Evolutionary conservation across 1,139 yeast species (phyloP).

Genomic region (Lizanozyma gosingica): DNA sequence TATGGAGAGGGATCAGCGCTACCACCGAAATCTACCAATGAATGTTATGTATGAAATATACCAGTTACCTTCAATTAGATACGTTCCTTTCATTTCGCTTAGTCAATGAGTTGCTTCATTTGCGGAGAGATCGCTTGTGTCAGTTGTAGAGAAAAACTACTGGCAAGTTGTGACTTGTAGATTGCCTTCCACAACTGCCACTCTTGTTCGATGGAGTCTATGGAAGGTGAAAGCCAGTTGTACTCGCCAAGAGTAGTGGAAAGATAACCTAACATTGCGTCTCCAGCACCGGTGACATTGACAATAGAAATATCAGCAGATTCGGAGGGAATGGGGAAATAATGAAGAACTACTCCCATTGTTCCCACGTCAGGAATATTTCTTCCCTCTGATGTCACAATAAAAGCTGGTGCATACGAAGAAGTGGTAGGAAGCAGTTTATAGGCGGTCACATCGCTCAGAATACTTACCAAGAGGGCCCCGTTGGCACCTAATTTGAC

Average conservation of each 20-base stretch:
- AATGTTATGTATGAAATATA: too few species aligned
- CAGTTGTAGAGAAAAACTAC: constrained; percentile 38
- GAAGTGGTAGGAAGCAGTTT: constrained; percentile 30
- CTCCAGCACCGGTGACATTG: constrained; percentile 71
- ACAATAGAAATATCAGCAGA: constrained; percentile 24
- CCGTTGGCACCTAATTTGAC: constrained; percentile 68
- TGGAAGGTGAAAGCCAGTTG: constrained; percentile 17
- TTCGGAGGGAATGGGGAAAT: constrained; percentile 43
- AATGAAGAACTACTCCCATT: constrained; percentile 53
- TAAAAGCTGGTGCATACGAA: constrained; percentile 17
- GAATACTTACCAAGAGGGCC: constrained; percentile 36
- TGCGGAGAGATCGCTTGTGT: constrained; percentile 14
- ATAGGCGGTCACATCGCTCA: constrained; percentile 20
- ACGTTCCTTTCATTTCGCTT: too few species aligned
- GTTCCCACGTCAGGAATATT: constrained; percentile 2
- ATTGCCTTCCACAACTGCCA: constrained; percentile 28
- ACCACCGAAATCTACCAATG: too few species aligned
- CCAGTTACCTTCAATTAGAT: too few species aligned
- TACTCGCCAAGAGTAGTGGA: constrained; percentile 14
- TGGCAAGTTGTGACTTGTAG: constrained; percentile 44
- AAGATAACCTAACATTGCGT: constrained; percentile 53
- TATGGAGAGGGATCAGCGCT: too few species aligned
- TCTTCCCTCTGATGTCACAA: constrained; percentile 11
- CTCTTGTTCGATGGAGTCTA: constrained; percentile 20
- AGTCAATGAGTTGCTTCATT: not conserved